Percentiles rank a stretch among this genome's conserved stretches.
phyloP scores from a whole-genome alignment of 2,329 filamentous ascomycete genomes.

The Aspergillus felis region DNA sequence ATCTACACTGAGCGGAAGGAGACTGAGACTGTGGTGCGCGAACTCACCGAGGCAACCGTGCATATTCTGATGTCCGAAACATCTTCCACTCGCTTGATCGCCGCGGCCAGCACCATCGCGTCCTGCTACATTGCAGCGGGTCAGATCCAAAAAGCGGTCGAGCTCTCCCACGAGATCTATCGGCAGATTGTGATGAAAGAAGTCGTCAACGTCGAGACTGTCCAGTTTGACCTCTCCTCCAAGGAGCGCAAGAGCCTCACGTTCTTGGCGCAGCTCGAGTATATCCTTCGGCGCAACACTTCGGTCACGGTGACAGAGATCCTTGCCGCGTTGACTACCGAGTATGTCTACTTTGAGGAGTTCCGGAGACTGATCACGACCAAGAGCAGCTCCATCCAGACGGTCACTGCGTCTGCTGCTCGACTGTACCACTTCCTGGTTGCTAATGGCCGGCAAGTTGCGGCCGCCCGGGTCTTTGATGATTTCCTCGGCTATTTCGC shows the following conservation, averaged over 20 bases:
- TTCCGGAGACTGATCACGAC: slow-evolving; percentile 35
- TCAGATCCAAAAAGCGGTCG: slow-evolving; percentile 26
- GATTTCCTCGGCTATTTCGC: slow-evolving; percentile 32
- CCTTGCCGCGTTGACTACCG: slow-evolving; percentile 42
- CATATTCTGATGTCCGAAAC: slow-evolving; percentile 33
- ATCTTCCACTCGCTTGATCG: slow-evolving; percentile 25
- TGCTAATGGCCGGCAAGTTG: slow-evolving; percentile 18
- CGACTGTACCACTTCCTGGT: slow-evolving; percentile 33
- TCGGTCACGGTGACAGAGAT: slow-evolving; percentile 39
- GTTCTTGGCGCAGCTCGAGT: slow-evolving; percentile 46
- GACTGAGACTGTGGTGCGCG: slow-evolving; percentile 25
- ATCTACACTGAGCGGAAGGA: slow-evolving; percentile 35
- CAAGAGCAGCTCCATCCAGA: slow-evolving; percentile 35
- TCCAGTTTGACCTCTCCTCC: slow-evolving; percentile 31
- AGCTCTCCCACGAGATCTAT: slow-evolving; percentile 33
- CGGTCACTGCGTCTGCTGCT: slow-evolving; percentile 32
- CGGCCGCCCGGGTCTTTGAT: slow-evolving; percentile 25
- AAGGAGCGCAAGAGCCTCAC: slow-evolving; percentile 35
- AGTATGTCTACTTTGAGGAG: slow-evolving; percentile 40
- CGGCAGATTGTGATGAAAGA: slow-evolving; percentile 35
- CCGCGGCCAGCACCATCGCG: slow-evolving; percentile 29
- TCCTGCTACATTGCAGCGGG: slow-evolving; percentile 30
- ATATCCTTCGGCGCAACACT: slow-evolving; percentile 27
- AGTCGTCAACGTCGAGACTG: slow-evolving; percentile 12
- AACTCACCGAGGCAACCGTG: slow-evolving; percentile 33